These are phyloP conservation scores for Stentor roeselii DNA, from an alignment of 73 alveolate species.

Conservation along the genomic window DNA sequence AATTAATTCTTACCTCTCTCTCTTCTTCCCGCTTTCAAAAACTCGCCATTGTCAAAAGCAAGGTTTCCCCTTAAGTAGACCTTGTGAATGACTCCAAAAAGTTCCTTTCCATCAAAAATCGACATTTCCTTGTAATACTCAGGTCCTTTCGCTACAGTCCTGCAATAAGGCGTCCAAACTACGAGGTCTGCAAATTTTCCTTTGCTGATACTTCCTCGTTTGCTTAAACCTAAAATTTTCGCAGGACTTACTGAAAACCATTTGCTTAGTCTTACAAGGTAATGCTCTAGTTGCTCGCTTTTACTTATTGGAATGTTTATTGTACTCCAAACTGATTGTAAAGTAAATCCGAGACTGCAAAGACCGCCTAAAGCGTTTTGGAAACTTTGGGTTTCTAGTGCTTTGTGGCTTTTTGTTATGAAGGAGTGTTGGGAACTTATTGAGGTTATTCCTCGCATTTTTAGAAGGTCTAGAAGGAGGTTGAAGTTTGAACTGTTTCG, in stretches of 20 bases:
- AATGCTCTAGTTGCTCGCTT: background rate
- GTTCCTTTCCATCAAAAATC: background rate
- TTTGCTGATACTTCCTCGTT: background rate
- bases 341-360: conserved; percentile 6
- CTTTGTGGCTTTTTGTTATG: background rate
- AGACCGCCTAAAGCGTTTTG: conserved; percentile 15
- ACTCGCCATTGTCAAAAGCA: background rate
- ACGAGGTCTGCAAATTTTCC: conserved; percentile 28
- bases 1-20: background rate
- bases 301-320: background rate
- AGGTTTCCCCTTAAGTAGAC: conserved; percentile 20
- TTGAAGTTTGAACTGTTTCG: background rate
- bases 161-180: conserved; percentile 24
- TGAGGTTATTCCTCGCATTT: conserved; percentile 23
- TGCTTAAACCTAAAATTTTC: background rate
- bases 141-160: background rate
- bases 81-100: background rate
- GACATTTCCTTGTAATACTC: background rate
- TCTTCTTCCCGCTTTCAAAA: background rate
- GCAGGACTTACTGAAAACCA: conserved; percentile 19
- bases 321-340: conserved; percentile 23
- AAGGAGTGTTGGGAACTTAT: background rate
- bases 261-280: conserved; percentile 16
- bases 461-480: conserved; percentile 2
- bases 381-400: conserved; percentile 8